Conservation (phyloP, 805 yeast species). For the Metschnikowia kunwiensis region DNA sequence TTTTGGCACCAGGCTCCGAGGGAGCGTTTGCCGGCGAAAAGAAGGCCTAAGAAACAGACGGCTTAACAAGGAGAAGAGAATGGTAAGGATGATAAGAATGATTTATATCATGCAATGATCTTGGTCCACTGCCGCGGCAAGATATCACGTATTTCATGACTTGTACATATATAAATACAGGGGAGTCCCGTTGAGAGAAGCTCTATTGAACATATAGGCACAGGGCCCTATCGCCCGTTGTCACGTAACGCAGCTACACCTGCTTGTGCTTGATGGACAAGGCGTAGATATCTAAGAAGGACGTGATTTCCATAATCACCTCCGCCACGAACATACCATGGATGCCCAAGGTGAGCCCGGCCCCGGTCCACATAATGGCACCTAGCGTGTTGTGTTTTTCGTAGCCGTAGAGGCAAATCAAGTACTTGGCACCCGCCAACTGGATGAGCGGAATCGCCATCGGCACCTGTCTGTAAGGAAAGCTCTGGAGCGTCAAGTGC, state of each 20-base stretch:
- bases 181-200: too few species aligned
- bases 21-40: constrained; percentile 38
- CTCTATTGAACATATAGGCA: too few species aligned
- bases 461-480: constrained; percentile 73
- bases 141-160: constrained; percentile 19
- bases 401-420: constrained; percentile 36
- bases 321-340: constrained; percentile 73
- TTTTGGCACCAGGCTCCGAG: constrained; percentile 66
- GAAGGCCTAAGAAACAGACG: too few species aligned
- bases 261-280: constrained; percentile 78
- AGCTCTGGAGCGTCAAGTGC: constrained; percentile 75
- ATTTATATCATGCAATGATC: constrained; percentile 10
- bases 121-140: not conserved
- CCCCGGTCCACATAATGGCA: constrained; percentile 61
- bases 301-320: constrained; percentile 74
- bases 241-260: constrained; percentile 20
- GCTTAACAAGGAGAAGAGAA: constrained; percentile 15
- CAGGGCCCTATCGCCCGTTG: too few species aligned
- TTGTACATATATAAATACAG: constrained; percentile 20
- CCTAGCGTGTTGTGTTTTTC: constrained; percentile 43
- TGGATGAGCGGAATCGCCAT: constrained; percentile 62
- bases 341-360: constrained; percentile 63
- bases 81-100: constrained; percentile 4
- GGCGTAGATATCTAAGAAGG: constrained; percentile 80
- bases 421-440: constrained; percentile 31